Conservation (phyloP, 2,329 filamentous ascomycete species). For the Ophiostoma himal-ulmi region DNA sequence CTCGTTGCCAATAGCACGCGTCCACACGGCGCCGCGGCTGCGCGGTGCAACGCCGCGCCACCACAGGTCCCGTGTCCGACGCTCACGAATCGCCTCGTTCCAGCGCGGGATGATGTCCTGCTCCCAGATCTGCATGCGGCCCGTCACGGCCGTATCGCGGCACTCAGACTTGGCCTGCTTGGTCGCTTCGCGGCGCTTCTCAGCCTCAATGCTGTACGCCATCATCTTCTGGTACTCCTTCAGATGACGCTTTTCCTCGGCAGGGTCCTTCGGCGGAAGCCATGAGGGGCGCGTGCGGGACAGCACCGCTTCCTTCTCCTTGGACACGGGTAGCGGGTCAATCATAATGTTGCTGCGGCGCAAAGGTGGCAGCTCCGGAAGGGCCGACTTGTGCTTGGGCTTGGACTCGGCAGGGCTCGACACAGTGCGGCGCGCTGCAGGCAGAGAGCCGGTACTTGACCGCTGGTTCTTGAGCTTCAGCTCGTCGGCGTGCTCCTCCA, state of each 20-base stretch:
- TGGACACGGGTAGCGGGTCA: slow-evolving; percentile 75
- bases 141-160: slow-evolving; percentile 51
- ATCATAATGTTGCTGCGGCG: slow-evolving; percentile 75
- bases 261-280: slow-evolving; percentile 80
- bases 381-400: slow-evolving; percentile 57
- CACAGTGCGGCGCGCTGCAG: slow-evolving; percentile 32
- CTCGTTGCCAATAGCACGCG: slow-evolving; percentile 66
- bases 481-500: slow-evolving; percentile 70
- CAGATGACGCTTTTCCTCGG: slow-evolving; percentile 84
- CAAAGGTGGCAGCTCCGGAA: slow-evolving; percentile 63
- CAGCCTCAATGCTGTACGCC: slow-evolving; percentile 54
- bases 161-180: slow-evolving; percentile 47
- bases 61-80: slow-evolving; percentile 69
- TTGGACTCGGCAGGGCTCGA: slow-evolving; percentile 39
- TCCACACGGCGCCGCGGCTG: slow-evolving; percentile 64
- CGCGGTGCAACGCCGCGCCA: slow-evolving; percentile 72
- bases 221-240: slow-evolving; percentile 83
- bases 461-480: slow-evolving; percentile 45
- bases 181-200: slow-evolving; percentile 52
- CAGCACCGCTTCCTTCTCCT: slow-evolving; percentile 78
- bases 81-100: slow-evolving; percentile 63
- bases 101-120: slow-evolving; percentile 70
- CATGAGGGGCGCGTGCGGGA: slow-evolving; percentile 76
- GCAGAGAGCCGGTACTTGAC: slow-evolving; percentile 36
- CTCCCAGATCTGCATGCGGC: slow-evolving; percentile 63